phyloP scores from a whole-genome alignment of 805 yeast species.

The Scheffersomyces ergatensis region DNA sequence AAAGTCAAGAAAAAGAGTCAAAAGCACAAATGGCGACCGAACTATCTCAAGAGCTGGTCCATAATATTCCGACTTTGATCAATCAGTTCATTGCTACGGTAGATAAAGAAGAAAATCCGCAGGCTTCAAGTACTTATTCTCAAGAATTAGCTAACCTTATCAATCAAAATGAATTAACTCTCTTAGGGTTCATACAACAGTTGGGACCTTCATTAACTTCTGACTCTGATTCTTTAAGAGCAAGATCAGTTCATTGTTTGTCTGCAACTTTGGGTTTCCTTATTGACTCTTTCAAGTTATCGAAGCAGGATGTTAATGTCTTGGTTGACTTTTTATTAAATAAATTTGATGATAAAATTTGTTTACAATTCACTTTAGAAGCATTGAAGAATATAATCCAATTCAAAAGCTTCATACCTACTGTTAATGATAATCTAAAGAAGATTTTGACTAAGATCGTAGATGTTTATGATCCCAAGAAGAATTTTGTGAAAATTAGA shows the following conservation, averaged over 20 bases:
- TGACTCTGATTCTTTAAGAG: slow-evolving; percentile 51
- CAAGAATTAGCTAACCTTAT: slow-evolving; percentile 21
- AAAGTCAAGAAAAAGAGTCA: background rate
- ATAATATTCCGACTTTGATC: slow-evolving; percentile 25
- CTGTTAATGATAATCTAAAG: slow-evolving; percentile 25
- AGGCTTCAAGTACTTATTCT: slow-evolving; percentile 13
- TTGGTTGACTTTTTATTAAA: slow-evolving; percentile 57
- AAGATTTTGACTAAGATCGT: slow-evolving; percentile 34
- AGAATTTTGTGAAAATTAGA: slow-evolving; percentile 61
- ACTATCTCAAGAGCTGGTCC: slow-evolving; percentile 3
- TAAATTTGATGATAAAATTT: slow-evolving; percentile 63
- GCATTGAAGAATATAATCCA: slow-evolving; percentile 53
- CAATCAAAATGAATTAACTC: slow-evolving; percentile 20
- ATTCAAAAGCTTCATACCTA: slow-evolving; percentile 48
- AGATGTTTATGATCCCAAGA: slow-evolving; percentile 51
- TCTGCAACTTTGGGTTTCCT: slow-evolving; percentile 29
- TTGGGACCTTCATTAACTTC: slow-evolving; percentile 65
- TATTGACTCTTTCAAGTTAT: slow-evolving; percentile 20
- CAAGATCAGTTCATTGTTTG: slow-evolving; percentile 44
- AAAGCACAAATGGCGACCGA: background rate
- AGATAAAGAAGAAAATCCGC: slow-evolving; percentile 21
- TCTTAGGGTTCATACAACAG: slow-evolving; percentile 53
- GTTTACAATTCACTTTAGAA: slow-evolving; percentile 48
- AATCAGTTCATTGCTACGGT: slow-evolving; percentile 36
- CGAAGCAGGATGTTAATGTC: slow-evolving; percentile 49